Evolutionary conservation across 176 grass and related monocot species (phyloP).

Genomic region (Cymbopogon citratus): DNA sequence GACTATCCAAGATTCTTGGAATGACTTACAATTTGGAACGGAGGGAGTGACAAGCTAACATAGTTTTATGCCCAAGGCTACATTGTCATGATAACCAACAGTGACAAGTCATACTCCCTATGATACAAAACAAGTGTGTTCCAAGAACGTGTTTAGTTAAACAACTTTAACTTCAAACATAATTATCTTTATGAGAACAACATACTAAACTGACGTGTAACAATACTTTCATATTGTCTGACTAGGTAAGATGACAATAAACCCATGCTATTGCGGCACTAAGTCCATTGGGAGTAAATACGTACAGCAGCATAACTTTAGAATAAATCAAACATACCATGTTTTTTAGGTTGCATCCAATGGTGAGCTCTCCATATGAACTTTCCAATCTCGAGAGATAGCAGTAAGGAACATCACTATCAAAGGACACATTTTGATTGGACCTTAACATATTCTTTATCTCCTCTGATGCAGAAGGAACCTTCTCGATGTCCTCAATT

Average conservation of each 20-base stretch:
- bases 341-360: slow-evolving; percentile 73
- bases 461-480: slow-evolving; percentile 56
- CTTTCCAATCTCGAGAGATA: slow-evolving; percentile 71
- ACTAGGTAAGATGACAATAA: background rate
- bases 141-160: background rate
- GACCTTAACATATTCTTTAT: slow-evolving; percentile 61
- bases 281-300: background rate
- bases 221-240: background rate
- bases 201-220: background rate
- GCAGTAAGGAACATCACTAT: slow-evolving; percentile 73
- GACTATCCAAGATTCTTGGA: too few relatives aligned
- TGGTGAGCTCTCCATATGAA: slow-evolving; percentile 71
- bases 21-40: too few relatives aligned
- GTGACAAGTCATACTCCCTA: background rate
- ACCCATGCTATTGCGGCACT: background rate
- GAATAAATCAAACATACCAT: slow-evolving; percentile 53
- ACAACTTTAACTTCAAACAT: background rate
- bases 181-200: background rate
- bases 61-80: background rate
- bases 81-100: background rate
- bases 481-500: slow-evolving; percentile 74
- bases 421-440: slow-evolving; percentile 61
- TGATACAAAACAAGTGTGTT: background rate
- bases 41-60: slow-evolving; percentile 5
- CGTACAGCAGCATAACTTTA: background rate